These are phyloP conservation scores for Daldinia decipiens DNA, from an alignment of 495 filamentous ascomycete genomes.

Conservation along the genomic window DNA sequence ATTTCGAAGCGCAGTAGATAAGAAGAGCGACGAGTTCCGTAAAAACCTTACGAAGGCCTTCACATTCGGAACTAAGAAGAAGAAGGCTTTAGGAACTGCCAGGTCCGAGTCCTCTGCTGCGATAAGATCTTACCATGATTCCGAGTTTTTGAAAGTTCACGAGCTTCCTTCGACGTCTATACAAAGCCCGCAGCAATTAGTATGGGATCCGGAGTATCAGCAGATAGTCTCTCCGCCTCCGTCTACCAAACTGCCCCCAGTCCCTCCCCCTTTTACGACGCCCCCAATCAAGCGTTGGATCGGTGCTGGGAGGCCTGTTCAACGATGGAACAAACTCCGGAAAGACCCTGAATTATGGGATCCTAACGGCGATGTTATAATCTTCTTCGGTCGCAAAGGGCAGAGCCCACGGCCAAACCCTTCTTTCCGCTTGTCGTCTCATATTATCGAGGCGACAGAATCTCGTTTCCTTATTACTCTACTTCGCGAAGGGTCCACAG, in stretches of 20 bases:
- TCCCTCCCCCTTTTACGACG: constrained; percentile 44
- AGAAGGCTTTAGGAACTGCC: constrained; percentile 46
- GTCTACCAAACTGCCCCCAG: constrained; percentile 49
- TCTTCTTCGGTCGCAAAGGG: constrained; percentile 62
- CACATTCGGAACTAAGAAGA: constrained; percentile 58
- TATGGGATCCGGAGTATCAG: constrained; percentile 48
- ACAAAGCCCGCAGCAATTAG: constrained; percentile 24
- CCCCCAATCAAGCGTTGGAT: constrained; percentile 63
- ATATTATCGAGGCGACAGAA: constrained; percentile 64
- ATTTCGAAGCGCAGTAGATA: constrained; percentile 61
- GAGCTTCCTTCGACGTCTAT: constrained; percentile 33
- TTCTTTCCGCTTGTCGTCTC: constrained; percentile 67
- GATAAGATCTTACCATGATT: constrained; percentile 47
- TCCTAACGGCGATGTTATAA: constrained; percentile 67
- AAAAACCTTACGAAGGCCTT: constrained; percentile 61
- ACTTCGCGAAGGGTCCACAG: constrained; percentile 62
- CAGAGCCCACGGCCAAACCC: constrained; percentile 58
- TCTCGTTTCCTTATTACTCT: constrained; percentile 63
- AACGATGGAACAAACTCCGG: constrained; percentile 64
- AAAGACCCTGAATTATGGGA: constrained; percentile 73
- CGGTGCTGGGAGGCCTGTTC: constrained; percentile 57
- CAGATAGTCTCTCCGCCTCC: constrained; percentile 49
- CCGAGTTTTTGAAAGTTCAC: constrained; percentile 44
- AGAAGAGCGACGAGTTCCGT: constrained; percentile 62
- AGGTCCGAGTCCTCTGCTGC: constrained; percentile 53